phyloP scores from a whole-genome alignment of 768 basidiomycete genomes.

The Cubamyces lactineus region DNA sequence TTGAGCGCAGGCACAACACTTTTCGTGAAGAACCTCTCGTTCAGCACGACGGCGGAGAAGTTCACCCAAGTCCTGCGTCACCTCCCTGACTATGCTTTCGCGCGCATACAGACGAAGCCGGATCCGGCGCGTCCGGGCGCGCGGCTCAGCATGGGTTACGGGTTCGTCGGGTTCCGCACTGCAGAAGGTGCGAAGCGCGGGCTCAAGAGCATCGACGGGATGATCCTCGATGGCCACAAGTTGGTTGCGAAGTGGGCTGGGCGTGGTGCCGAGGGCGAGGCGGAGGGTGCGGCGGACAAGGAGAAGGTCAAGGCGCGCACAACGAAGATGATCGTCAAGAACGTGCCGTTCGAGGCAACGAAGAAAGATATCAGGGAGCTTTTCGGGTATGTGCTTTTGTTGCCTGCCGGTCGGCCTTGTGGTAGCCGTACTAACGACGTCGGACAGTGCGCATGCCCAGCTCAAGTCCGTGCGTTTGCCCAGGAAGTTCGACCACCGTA shows the following conservation, averaged over 20 bases:
- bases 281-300: slow-evolving; percentile 40
- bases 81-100: slow-evolving; percentile 82
- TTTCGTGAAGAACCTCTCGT: slow-evolving; percentile 95
- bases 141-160: slow-evolving; percentile 92
- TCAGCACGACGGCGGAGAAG: slow-evolving; percentile 80
- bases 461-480: slow-evolving; percentile 95
- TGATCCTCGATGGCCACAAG: slow-evolving; percentile 85
- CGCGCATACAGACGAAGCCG: slow-evolving; percentile 88
- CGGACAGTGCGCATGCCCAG: slow-evolving; percentile 77
- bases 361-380: slow-evolving; percentile 90
- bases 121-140: slow-evolving; percentile 71
- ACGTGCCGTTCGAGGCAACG: slow-evolving; percentile 94
- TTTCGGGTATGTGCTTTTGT: slow-evolving; percentile 68
- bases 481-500: slow-evolving; percentile 85
- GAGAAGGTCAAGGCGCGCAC: slow-evolving; percentile 58
- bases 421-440: neutral
- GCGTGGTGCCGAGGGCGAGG: slow-evolving; percentile 68
- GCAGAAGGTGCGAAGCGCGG: slow-evolving; percentile 74
- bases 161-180: slow-evolving; percentile 90
- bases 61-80: slow-evolving; percentile 70
- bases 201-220: slow-evolving; percentile 75
- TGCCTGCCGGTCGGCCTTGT: neutral
- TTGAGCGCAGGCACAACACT: slow-evolving; percentile 78
- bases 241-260: slow-evolving; percentile 87
- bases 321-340: slow-evolving; percentile 98